Base-by-base conservation (phyloP, 1,139 yeast species). In the Candida glucosophila region DNA sequence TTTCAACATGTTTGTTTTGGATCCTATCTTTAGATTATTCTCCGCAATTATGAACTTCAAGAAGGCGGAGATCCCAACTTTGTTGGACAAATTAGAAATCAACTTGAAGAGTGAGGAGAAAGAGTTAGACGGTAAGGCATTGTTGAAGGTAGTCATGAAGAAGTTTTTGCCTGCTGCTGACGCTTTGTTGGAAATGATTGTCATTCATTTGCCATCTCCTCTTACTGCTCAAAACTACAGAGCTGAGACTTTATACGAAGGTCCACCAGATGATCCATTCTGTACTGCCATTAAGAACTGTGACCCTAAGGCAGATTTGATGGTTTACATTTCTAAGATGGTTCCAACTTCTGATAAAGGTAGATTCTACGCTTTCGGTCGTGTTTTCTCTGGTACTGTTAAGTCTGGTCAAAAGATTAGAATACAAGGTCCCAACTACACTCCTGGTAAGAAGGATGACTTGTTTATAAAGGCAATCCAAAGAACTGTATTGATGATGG, bases 361-460 rank as follows among this genome's bases (percentile, higher is more conserved):
- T 79, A 88, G 98, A 77, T 90, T 90, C 95, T 90, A 86, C 80
- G 98, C 98, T 60, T 90, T 90, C 74, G 98, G 98, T 69, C 92
- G 98, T 78, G 97, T 90, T 65, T 90, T 90, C 75, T 82, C 97
- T 52, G 98, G 98, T 86, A 90, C 97, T 57, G 96, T 90, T 56
- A 82, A 70, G 66, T 83, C 96, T 55, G 98, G 98, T 71, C 88
- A 80, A 77, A 90, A 90, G 83, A 95, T 90, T 59, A 83, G 98
- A 77, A 90, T 90, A 60, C 98, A 90, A 77, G 98, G 98, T 73
- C 98, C 97, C 63, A 88, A 88, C 95, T 90, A 85, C 72, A 75
- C 73, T 54, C 95, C 93, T 64, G 98, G 98, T 67, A 83, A 79
- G 77, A 90, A 90, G 79, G 95, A 85, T 39, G 98, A 90, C 58